Evolutionary conservation across 495 filamentous ascomycete species (phyloP).

Genomic region (Aspergillus cavernicola): DNA sequence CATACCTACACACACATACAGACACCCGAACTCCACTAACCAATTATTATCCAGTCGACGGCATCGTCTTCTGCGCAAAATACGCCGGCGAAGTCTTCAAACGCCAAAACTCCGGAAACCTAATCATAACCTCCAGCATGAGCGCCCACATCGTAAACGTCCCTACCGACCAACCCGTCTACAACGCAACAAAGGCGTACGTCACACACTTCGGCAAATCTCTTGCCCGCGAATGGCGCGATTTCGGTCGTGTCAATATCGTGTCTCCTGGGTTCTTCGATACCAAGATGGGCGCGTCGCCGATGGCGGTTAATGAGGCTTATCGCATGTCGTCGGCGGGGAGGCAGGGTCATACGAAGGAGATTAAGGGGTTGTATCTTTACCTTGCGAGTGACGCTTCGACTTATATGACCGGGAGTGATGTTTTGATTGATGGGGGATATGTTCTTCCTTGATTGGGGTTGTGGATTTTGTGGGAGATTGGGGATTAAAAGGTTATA

Average conservation of each 20-base stretch:
- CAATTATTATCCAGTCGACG: conserved; percentile 23
- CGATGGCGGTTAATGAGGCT: conserved; percentile 49
- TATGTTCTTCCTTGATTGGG: conserved; percentile 42
- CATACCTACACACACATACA: not conserved
- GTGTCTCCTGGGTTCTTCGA: conserved; percentile 68
- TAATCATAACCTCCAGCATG: conserved; percentile 77
- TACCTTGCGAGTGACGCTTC: conserved; percentile 62
- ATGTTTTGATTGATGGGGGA: conserved; percentile 60
- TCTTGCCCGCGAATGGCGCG: conserved; percentile 67
- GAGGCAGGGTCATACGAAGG: conserved; percentile 55
- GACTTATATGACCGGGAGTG: conserved; percentile 65
- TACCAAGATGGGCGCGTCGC: conserved; percentile 54
- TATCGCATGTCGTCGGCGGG: conserved; percentile 61
- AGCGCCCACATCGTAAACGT: conserved; percentile 74
- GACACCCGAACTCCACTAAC: not conserved
- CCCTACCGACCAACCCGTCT: conserved; percentile 59
- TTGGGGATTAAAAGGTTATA: too few relatives aligned
- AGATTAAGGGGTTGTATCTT: conserved; percentile 62
- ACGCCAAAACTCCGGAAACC: conserved; percentile 51
- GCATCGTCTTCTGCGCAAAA: conserved; percentile 32
- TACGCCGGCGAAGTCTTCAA: conserved; percentile 58
- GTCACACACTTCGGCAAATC: conserved; percentile 63
- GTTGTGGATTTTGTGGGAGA: too few relatives aligned
- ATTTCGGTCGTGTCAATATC: conserved; percentile 60
- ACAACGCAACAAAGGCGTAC: conserved; percentile 66